A percentile compares a stretch with the other conserved stretches of the same genome.
These are phyloP conservation scores for Aureobasidium vineae DNA, from an alignment of 2,329 filamentous ascomycete species.

Conservation along the genomic window DNA sequence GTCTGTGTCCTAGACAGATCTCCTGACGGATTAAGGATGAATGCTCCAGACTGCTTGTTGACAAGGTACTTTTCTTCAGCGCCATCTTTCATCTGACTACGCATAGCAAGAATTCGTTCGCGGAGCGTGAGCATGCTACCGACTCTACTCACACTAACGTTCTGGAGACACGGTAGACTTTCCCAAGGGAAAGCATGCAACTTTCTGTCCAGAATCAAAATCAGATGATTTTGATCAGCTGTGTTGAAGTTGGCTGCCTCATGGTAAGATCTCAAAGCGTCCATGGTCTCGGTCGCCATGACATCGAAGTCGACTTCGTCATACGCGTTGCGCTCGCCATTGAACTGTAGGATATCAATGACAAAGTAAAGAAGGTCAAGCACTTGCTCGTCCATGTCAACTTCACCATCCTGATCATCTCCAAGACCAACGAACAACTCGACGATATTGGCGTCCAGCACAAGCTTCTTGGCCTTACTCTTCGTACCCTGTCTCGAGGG, in stretches of 20 bases:
- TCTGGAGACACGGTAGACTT: slow-evolving; percentile 80
- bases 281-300: slow-evolving; percentile 84
- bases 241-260: slow-evolving; percentile 43
- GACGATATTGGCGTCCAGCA: slow-evolving; percentile 66
- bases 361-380: slow-evolving; percentile 94
- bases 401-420: slow-evolving; percentile 63
- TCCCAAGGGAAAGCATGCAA: slow-evolving; percentile 96
- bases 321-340: slow-evolving; percentile 93
- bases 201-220: slow-evolving; percentile 87
- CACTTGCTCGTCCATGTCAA: slow-evolving; percentile 82
- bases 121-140: slow-evolving; percentile 82
- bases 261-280: slow-evolving; percentile 79
- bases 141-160: slow-evolving; percentile 77
- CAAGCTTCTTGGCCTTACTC: slow-evolving; percentile 51
- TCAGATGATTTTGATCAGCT: slow-evolving; percentile 61
- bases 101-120: slow-evolving; percentile 65
- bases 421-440: slow-evolving; percentile 88
- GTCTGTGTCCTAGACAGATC: slow-evolving; percentile 79
- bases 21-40: slow-evolving; percentile 84
- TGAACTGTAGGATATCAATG: slow-evolving; percentile 93
- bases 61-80: slow-evolving; percentile 44
- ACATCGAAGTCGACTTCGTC: slow-evolving; percentile 95
- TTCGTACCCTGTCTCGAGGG: slow-evolving; percentile 70
- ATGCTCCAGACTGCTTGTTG: slow-evolving; percentile 60
- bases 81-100: slow-evolving; percentile 29